phyloP scores from a whole-genome alignment of 1,284 basidiomycete genomes.

The Fistulinella cinereoalba region DNA sequence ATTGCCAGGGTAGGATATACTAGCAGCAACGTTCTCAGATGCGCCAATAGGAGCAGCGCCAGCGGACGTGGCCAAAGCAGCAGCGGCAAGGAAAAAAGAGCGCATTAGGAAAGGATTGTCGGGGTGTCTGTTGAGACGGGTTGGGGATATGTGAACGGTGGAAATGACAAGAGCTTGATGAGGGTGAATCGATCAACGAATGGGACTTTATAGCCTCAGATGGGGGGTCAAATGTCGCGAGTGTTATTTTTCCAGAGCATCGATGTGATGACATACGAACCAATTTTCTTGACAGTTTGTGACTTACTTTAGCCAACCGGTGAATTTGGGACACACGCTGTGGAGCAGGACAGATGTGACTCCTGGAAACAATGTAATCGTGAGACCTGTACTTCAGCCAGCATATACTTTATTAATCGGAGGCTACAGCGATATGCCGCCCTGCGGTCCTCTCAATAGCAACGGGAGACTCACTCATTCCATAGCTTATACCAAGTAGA shows the following conservation, averaged over 20 bases:
- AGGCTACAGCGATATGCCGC: no score
- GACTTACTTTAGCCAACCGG: constrained; percentile 7
- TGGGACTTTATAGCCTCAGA: constrained; percentile 23
- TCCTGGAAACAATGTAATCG: not conserved
- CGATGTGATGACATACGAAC: constrained; percentile 9
- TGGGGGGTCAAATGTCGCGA: not conserved
- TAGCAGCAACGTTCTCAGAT: no score
- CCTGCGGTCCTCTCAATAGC: no score
- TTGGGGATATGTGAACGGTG: not conserved
- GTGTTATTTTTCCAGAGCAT: constrained; percentile 5
- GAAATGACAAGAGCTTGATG: constrained; percentile 15
- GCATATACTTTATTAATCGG: not conserved
- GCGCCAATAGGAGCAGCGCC: constrained; percentile 19
- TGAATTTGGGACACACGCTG: constrained; percentile 9
- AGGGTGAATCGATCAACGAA: not conserved
- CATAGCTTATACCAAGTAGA: no score
- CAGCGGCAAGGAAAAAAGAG: constrained; percentile 41
- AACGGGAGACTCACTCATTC: no score
- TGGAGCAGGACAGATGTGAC: constrained; percentile 9
- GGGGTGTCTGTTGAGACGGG: constrained; percentile 23
- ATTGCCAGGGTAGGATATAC: no score
- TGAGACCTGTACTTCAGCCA: not conserved
- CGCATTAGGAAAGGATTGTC: constrained; percentile 45
- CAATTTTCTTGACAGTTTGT: constrained; percentile 2
- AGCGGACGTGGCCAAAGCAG: constrained; percentile 34